A percentile compares a stretch with the other conserved stretches of the same genome.
Conservation (phyloP, 1,139 yeast genomes). For the Geotrichum macrosporum region DNA sequence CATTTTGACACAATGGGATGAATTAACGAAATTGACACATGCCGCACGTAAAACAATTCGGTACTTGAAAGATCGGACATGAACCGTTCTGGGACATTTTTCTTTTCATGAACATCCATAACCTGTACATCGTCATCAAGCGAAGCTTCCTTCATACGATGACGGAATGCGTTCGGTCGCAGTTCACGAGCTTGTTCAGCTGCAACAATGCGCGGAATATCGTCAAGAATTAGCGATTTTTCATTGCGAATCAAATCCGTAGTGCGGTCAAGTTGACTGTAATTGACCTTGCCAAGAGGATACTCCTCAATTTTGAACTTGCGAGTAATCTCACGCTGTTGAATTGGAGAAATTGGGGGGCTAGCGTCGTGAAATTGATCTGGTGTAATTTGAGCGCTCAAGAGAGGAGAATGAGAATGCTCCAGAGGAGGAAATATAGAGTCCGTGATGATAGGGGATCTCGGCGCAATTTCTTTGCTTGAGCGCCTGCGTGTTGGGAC, state of each 20-base stretch:
- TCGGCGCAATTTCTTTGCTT: not conserved
- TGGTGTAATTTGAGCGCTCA: not conserved
- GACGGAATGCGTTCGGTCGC: conserved; percentile 23
- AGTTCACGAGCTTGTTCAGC: conserved; percentile 95
- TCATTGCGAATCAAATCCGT: conserved; percentile 73
- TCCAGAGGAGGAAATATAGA: not conserved
- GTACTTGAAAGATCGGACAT: conserved; percentile 65
- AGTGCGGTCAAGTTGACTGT: conserved; percentile 43
- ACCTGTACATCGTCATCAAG: conserved; percentile 27
- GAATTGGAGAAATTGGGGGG: not conserved
- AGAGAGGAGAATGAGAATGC: conserved; percentile 1
- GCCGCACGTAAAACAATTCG: conserved; percentile 62
- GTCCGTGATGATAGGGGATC: conserved; percentile 8
- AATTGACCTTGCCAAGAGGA: conserved; percentile 37
- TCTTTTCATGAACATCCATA: conserved; percentile 22
- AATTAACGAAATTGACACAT: conserved; percentile 64
- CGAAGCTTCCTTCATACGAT: conserved; percentile 25
- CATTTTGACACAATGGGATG: conserved; percentile 39
- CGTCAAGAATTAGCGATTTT: conserved; percentile 85
- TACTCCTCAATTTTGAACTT: conserved; percentile 44
- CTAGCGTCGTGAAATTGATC: not conserved
- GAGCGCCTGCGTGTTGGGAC: not conserved
- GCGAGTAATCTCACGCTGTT: conserved; percentile 11
- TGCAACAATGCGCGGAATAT: conserved; percentile 93
- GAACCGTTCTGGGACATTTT: conserved; percentile 37